Base-by-base conservation (phyloP, 345 rosid species). In the Heritiera fomes region DNA sequence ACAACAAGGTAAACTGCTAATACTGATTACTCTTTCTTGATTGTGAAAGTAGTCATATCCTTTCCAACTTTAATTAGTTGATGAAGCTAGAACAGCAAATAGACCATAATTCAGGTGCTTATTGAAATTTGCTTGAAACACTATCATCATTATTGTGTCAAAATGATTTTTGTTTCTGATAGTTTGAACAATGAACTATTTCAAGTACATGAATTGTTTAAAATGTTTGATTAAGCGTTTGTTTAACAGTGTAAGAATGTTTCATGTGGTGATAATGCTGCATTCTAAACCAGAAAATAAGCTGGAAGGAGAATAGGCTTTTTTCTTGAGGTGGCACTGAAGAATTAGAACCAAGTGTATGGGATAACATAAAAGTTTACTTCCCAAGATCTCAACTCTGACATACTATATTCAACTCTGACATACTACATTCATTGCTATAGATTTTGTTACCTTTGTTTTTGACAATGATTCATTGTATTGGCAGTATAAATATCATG, bases 1-100 rank as follows among this genome's bases (percentile, higher is more conserved):
- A 80, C 91, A 6, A 86, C 85, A 46, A 87, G 89, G 93, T 90
- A 83, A 78, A 32, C 23, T 61, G 10, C 47, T 49, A 18, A 10
- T 23, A 2, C 59, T 74, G 15, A 8, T 73, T 40, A 30, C 43
- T 71, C 28, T 68, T 78, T 49, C 8, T 13, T 52, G 23, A 28
- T 60, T n/a, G 14, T 47, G n/a, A 28, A 4, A 61, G 41, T 38
- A 59, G 47, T 13, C 12, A 10, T 50, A 38, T 38, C 12, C 28
- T n/a, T 6, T 3, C 38, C 43, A 46, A 7, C 43, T 62, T 75
- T 53, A 53, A 1, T 53, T 45, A 61, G 55, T 38, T 45, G 77
- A 74, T 59, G 20, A 56, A 58, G 18, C 50, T 7, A 59, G 38
- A 59, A 34, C 7, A 12, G 3, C 38, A 7, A 60, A 59, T 59